These are phyloP conservation scores for Vigna reflexopilosa DNA, from an alignment of 306 rosid genomes.

Conservation along the genomic window DNA sequence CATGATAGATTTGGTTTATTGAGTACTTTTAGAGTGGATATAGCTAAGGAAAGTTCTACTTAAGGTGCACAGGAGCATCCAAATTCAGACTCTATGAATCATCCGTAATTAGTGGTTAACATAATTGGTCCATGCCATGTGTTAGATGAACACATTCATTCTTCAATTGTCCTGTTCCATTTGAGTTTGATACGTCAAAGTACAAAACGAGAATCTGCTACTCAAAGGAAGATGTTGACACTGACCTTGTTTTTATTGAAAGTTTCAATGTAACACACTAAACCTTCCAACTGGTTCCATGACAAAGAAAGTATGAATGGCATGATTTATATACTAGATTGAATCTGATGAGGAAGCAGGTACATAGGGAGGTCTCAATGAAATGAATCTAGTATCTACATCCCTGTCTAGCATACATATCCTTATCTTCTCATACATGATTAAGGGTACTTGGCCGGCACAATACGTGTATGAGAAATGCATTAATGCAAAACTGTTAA, in stretches of 20 bases:
- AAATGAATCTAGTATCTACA: conserved; percentile 44
- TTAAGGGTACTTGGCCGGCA: conserved; percentile 26
- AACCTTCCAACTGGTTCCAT: conserved; percentile 44
- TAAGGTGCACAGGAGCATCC: conserved; percentile 32
- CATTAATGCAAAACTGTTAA: conserved; percentile 2
- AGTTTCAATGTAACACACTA: conserved; percentile 59
- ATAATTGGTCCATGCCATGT: conserved; percentile 48
- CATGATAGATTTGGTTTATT: conserved; percentile 8
- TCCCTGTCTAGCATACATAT: conserved; percentile 38
- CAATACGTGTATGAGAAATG: conserved; percentile 17
- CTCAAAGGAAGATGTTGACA: conserved; percentile 68
- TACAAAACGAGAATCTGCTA: conserved; percentile 43
- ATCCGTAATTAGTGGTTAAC: conserved; percentile 50
- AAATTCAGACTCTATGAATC: conserved; percentile 40
- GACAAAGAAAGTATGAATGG: conserved; percentile 46
- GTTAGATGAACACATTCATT: conserved; percentile 45
- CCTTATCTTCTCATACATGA: conserved; percentile 30
- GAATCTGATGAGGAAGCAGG: conserved; percentile 43
- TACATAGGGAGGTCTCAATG: conserved; percentile 50
- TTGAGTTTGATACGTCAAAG: conserved; percentile 52
- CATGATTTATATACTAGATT: conserved; percentile 41
- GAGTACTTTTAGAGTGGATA: not conserved
- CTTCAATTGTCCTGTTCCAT: conserved; percentile 53
- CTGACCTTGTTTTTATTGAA: conserved; percentile 59
- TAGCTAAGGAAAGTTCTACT: conserved; percentile 15